Percentiles rank a stretch among this genome's conserved stretches.
Evolutionary conservation across 345 rosid genomes (phyloP).

Genomic region (Pugionium cornutum): DNA sequence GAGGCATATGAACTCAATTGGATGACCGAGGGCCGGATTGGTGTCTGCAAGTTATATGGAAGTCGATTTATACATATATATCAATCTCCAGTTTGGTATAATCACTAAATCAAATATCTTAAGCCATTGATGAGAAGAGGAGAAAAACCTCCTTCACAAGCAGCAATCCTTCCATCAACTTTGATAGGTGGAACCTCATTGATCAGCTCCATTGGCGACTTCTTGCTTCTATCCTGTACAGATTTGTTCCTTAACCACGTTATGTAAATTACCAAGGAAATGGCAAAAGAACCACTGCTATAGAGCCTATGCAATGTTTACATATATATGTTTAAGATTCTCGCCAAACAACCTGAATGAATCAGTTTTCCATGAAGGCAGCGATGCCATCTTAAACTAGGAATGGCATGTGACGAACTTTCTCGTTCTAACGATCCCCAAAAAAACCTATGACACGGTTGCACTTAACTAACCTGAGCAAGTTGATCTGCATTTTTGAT

Average conservation of each 20-base stretch:
- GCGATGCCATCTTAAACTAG: not conserved
- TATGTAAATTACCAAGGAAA: not conserved
- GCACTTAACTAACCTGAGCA: not conserved
- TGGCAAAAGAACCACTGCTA: not conserved
- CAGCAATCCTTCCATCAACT: constrained; percentile 93
- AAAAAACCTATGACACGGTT: not conserved
- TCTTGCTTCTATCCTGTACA: constrained; percentile 75
- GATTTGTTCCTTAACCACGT: not conserved
- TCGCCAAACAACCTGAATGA: not conserved
- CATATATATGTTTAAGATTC: not conserved
- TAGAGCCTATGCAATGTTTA: not conserved
- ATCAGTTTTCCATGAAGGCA: constrained; percentile 7
- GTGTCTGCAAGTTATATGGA: constrained; percentile 50
- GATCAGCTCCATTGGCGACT: constrained; percentile 98
- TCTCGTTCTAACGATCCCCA: not conserved
- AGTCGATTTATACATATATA: not conserved
- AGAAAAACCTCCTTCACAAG: constrained; percentile 93
- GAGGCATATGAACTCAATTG: constrained; percentile 95
- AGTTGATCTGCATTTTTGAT: not conserved
- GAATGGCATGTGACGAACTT: not conserved
- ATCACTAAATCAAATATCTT: not conserved
- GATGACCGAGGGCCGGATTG: constrained; percentile 91
- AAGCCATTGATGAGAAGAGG: not conserved
- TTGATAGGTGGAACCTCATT: constrained; percentile 96
- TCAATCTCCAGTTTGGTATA: not conserved